Percentiles rank a stretch among this genome's conserved stretches.
Evolutionary conservation across 1,284 basidiomycete species (phyloP).

Genomic region (Pseudozyma hubeiensis): DNA sequence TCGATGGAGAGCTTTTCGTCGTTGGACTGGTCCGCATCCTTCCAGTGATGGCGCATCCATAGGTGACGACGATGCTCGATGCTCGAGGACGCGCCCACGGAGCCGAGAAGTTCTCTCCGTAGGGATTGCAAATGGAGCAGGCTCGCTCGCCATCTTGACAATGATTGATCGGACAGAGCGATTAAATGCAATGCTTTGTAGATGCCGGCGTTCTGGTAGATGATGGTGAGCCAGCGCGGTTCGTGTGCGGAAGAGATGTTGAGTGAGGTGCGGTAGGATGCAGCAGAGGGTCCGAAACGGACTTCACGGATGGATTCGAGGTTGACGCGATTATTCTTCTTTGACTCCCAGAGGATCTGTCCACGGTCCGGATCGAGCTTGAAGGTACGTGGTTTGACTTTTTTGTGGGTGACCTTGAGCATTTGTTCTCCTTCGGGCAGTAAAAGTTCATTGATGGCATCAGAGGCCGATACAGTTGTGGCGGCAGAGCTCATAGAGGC

Average conservation of each 20-base stretch:
- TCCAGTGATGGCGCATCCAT: conserved; percentile 88
- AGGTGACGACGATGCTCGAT: conserved; percentile 76
- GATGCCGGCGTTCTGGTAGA: conserved; percentile 79
- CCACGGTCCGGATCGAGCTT: conserved; percentile 82
- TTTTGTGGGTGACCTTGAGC: conserved; percentile 89
- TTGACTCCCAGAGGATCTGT: conserved; percentile 85
- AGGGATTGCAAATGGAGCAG: conserved; percentile 70
- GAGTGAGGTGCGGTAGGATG: conserved; percentile 83
- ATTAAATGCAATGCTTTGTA: conserved; percentile 95
- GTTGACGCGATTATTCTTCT: conserved; percentile 78
- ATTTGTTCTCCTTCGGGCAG: conserved; percentile 71
- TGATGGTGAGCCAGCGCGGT: conserved; percentile 79
- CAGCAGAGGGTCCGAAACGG: conserved; percentile 80
- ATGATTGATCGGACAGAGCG: conserved; percentile 78
- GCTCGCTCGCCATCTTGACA: conserved; percentile 72
- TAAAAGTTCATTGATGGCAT: conserved; percentile 11
- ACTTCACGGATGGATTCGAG: conserved; percentile 93
- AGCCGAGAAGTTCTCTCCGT: conserved; percentile 55
- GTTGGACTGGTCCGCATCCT: conserved; percentile 75
- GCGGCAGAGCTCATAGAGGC: conserved; percentile 1
- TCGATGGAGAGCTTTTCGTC: conserved; percentile 79
- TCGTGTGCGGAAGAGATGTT: conserved; percentile 71
- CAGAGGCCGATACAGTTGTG: neutral
- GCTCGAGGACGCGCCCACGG: conserved; percentile 55
- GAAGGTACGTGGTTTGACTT: conserved; percentile 81